A percentile compares a stretch with the other conserved stretches of the same genome.
Conservation (phyloP, 2,329 filamentous ascomycete species). For the Periconia sp. region DNA sequence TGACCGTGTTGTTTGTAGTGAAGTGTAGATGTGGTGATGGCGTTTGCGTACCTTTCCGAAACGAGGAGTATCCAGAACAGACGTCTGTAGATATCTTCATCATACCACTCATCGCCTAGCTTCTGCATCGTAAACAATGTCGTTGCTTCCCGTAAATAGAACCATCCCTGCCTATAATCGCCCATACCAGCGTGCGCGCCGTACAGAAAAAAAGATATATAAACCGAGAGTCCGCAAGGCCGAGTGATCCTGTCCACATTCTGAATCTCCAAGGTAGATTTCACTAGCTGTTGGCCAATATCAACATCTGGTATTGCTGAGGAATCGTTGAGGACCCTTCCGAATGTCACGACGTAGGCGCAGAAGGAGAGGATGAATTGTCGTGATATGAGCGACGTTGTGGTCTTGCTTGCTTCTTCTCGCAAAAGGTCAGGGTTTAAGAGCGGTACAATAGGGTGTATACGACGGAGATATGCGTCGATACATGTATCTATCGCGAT, state of each 20-base stretch:
- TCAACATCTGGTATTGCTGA: constrained; percentile 3
- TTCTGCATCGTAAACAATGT: constrained; percentile 55
- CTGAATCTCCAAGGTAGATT: constrained; percentile 26
- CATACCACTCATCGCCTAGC: constrained; percentile 11
- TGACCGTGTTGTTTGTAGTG: background rate
- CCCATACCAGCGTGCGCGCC: constrained; percentile 72
- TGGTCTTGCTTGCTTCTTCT: constrained; percentile 20
- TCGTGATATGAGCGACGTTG: constrained; percentile 22
- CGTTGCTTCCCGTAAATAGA: constrained; percentile 73
- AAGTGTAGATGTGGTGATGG: background rate
- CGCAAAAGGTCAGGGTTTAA: constrained; percentile 22
- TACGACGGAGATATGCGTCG: constrained; percentile 68
- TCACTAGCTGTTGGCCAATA: constrained; percentile 21
- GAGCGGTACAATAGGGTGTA: constrained; percentile 58
- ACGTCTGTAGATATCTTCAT: constrained; percentile 9
- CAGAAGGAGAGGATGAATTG: constrained; percentile 42
- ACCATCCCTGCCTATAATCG: constrained; percentile 77
- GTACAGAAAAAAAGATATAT: constrained; percentile 80
- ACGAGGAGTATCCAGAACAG: constrained; percentile 30
- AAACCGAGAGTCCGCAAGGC: constrained; percentile 45
- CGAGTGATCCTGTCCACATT: constrained; percentile 17
- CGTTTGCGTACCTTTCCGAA: constrained; percentile 23
- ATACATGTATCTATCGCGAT: constrained; percentile 68
- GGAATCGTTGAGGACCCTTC: constrained; percentile 12
- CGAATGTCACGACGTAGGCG: constrained; percentile 38